Evolutionary conservation across 805 yeast species (phyloP).

Genomic region (Starmerella tilneyi): DNA sequence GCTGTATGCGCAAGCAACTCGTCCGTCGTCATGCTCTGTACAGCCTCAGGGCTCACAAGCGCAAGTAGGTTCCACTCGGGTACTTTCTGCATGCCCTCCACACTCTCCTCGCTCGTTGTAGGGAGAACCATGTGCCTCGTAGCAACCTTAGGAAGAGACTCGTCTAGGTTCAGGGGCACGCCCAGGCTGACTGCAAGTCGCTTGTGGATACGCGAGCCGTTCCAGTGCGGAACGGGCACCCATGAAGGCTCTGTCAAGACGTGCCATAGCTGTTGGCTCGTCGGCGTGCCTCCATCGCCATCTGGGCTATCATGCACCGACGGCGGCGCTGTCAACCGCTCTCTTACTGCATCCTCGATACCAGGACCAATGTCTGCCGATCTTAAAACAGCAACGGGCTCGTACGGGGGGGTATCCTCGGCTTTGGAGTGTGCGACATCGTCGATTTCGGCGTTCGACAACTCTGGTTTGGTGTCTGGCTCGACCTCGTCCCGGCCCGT

Average conservation of each 20-base stretch:
- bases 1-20: constrained; percentile 35
- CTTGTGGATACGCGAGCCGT: constrained; percentile 52
- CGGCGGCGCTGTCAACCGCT: constrained; percentile 1
- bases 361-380: constrained; percentile 2
- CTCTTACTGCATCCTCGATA: constrained; percentile 1
- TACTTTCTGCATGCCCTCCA: constrained; percentile 21
- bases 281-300: constrained; percentile 19
- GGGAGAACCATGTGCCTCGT: constrained; percentile 20
- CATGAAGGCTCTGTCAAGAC: constrained; percentile 42
- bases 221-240: constrained; percentile 58
- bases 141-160: constrained; percentile 32
- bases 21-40: constrained; percentile 31
- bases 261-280: constrained; percentile 33
- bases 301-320: not conserved
- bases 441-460: not conserved
- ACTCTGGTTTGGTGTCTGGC: not conserved
- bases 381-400: not conserved
- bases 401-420: too few relatives aligned
- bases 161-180: constrained; percentile 63
- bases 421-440: too few relatives aligned
- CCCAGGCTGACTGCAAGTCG: constrained; percentile 55
- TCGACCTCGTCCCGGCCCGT: constrained; percentile 9
- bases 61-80: constrained; percentile 31
- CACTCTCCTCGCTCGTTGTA: constrained; percentile 9
- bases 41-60: constrained; percentile 31